Evolutionary conservation across 1,284 basidiomycete genomes (phyloP).

Genomic region (Sporisorium reilianum): DNA sequence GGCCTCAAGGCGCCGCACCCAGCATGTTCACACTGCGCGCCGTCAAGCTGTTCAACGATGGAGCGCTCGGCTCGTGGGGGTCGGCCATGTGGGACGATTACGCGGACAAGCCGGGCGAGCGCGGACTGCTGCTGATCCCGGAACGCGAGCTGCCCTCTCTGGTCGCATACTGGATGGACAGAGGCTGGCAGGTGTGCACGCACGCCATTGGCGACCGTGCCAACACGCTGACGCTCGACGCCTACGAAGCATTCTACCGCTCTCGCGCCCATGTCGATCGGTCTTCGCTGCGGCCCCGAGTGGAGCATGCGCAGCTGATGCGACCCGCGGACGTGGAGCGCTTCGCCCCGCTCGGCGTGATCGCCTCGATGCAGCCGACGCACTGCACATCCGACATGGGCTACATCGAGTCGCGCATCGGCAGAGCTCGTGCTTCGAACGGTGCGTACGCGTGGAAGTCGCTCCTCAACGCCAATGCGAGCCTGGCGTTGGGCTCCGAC

Average conservation of each 20-base stretch:
- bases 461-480: conserved; percentile 73
- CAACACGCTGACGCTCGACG: conserved; percentile 79
- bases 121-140: conserved; percentile 45
- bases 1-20: not conserved
- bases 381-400: conserved; percentile 89
- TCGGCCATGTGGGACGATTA: conserved; percentile 89
- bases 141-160: conserved; percentile 38
- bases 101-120: conserved; percentile 72
- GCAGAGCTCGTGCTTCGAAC: conserved; percentile 72
- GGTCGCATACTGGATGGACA: conserved; percentile 49
- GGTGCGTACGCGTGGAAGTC: conserved; percentile 90
- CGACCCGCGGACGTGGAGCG: conserved; percentile 76
- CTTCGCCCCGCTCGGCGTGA: conserved; percentile 81
- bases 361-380: conserved; percentile 91
- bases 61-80: conserved; percentile 89
- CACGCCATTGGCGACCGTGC: conserved; percentile 91
- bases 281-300: conserved; percentile 75
- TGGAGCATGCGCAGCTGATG: conserved; percentile 89
- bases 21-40: conserved; percentile 50
- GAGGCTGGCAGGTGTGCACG: conserved; percentile 70
- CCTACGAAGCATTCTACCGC: conserved; percentile 49
- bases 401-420: conserved; percentile 72
- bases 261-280: conserved; percentile 6
- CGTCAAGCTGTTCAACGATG: conserved; percentile 86
- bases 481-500: conserved; percentile 86